phyloP scores from a whole-genome alignment of 2,329 filamentous ascomycete genomes.

The Hortaea sp. region DNA sequence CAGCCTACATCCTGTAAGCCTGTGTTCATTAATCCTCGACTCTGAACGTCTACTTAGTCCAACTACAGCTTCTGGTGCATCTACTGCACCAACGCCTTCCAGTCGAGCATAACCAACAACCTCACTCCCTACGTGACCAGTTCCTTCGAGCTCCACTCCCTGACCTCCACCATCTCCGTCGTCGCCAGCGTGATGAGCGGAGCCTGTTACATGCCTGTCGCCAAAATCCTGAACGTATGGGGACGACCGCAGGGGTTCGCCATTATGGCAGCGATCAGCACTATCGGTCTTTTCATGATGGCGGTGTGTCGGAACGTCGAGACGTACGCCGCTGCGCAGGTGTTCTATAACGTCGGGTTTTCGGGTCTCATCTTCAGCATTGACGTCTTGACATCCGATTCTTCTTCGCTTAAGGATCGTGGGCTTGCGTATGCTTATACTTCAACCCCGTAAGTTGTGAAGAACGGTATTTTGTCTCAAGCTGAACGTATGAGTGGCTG shows the following conservation, averaged over 20 bases:
- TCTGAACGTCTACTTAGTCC: too few relatives aligned
- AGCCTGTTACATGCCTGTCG: conserved; percentile 27
- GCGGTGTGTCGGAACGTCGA: conserved; percentile 14
- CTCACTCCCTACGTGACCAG: conserved; percentile 30
- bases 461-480: too few relatives aligned
- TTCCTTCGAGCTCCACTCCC: conserved; percentile 26
- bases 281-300: conserved; percentile 18
- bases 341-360: conserved; percentile 23
- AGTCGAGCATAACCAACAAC: conserved; percentile 29
- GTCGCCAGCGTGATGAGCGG: conserved; percentile 28
- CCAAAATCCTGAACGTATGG: conserved; percentile 32
- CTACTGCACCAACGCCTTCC: conserved; percentile 40
- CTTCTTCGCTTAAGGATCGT: conserved; percentile 22
- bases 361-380: conserved; percentile 22
- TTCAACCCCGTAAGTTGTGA: conserved; percentile 11
- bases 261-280: conserved; percentile 26
- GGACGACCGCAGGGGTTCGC: conserved; percentile 30
- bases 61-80: conserved; percentile 7
- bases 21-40: too few relatives aligned
- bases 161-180: conserved; percentile 25
- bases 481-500: too few relatives aligned
- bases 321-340: conserved; percentile 4
- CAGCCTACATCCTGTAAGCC: too few relatives aligned
- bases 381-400: conserved; percentile 25
- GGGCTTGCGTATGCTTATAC: conserved; percentile 22